Conservation (phyloP, 2,329 filamentous ascomycete species). For the Xylariaceae sp. region DNA sequence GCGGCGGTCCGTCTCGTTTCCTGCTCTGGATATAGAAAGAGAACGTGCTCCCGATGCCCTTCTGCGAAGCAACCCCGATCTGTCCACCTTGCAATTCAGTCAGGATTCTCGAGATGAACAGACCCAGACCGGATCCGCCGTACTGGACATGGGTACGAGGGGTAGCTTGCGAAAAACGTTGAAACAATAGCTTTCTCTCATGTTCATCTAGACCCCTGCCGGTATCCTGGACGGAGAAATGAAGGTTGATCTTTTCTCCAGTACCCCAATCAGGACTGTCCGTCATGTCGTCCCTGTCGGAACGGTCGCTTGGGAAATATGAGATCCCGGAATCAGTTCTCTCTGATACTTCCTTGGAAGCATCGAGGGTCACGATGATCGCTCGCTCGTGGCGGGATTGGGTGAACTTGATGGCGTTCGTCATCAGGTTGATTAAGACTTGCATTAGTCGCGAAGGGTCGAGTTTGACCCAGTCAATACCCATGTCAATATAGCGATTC, state of each 20-base stretch:
- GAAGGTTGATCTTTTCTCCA: conserved; percentile 71
- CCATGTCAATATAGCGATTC: conserved; percentile 65
- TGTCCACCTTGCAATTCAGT: conserved; percentile 78
- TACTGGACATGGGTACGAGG: conserved; percentile 73
- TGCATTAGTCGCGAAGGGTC: conserved; percentile 76
- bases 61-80: conserved; percentile 70
- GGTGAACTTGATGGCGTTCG: conserved; percentile 67
- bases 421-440: conserved; percentile 76
- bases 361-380: conserved; percentile 68
- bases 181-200: conserved; percentile 68
- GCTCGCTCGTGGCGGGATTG: conserved; percentile 59
- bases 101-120: conserved; percentile 77
- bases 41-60: conserved; percentile 73
- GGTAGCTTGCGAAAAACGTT: conserved; percentile 69
- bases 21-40: conserved; percentile 75
- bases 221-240: conserved; percentile 73
- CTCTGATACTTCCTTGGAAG: conserved; percentile 56
- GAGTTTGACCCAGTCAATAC: conserved; percentile 71
- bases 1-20: conserved; percentile 49
- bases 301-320: conserved; percentile 52
- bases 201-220: conserved; percentile 67
- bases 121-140: conserved; percentile 68
- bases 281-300: conserved; percentile 48
- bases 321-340: conserved; percentile 44
- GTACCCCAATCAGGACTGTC: conserved; percentile 68